Base-by-base conservation (phyloP, 257 asterid genomes). In the Rhazya stricta region DNA sequence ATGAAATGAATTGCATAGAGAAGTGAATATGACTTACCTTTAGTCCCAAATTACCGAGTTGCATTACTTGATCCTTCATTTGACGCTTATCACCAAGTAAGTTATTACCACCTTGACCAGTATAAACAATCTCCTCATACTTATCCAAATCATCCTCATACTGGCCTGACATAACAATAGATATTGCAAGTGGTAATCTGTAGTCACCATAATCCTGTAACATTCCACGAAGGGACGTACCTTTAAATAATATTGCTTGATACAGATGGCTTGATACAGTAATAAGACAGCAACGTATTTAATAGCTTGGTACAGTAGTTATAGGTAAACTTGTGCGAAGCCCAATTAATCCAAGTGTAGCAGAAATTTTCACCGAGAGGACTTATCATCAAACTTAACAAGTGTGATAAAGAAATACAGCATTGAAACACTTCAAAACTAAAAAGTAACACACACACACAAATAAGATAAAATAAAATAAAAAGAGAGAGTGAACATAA, bases 21-120 rank as follows among this genome's bases (percentile, higher is more conserved):
- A 45, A 34, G 80, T 56, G 71, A 68, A 73, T 74, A 67, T 58
- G 10, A 72, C 88, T 42, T 83, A 80, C 97, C 96, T 91, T 88
- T 1, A 94, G 89, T 50, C 89, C 98, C 74, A 91, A 82, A 84
- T 94, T 94, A 46, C 98, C 98, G 36, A 88, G 85, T 46, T 67
- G 34, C 88, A 91, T 71, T 51, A 68, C 86, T 84, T 94, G 98
- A 83, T 94, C 92, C 27, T 81, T 75, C 9, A 86, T 77, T 77
- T 94, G 98, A 30, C 89, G 91, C 75, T 85, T 90, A 57, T 90
- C 66, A 18, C 98, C 97, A 19, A 87, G 86, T 72, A 94, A 84
- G 83, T 91, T 78, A 71, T 94, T 88, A 12, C 98, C 98, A 56
- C 98, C 97, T 85, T 94, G 97, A 67, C 98, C 98, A 10, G 98